These are phyloP conservation scores for Delitschia confertaspora DNA, from an alignment of 495 filamentous ascomycete genomes.

Conservation along the genomic window DNA sequence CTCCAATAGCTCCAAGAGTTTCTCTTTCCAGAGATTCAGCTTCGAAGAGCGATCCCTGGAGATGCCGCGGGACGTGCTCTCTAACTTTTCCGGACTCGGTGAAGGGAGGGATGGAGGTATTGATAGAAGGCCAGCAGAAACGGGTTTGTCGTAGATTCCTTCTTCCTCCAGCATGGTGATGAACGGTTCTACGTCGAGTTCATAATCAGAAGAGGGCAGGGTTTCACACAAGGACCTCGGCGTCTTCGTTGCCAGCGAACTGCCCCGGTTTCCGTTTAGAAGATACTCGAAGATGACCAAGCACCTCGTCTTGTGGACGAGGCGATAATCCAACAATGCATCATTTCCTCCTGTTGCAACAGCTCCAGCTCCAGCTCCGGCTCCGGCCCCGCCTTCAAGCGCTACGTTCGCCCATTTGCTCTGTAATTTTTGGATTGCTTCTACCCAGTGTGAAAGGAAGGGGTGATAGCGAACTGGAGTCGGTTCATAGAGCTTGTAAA, in stretches of 20 bases:
- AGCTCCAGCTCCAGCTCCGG: too few species aligned
- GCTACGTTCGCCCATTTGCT: background rate
- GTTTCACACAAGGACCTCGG: background rate
- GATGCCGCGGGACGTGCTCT: background rate
- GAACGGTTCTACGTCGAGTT: constrained; percentile 12
- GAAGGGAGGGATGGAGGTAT: background rate
- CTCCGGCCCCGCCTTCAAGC: too few species aligned
- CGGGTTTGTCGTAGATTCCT: constrained; percentile 26
- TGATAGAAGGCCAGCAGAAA: background rate
- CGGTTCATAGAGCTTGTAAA: constrained; percentile 22
- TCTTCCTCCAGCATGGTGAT: constrained; percentile 31
- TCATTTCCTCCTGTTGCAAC: background rate
- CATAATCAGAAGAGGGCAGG: background rate
- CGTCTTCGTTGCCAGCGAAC: background rate
- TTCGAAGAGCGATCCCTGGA: background rate
- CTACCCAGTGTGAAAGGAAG: constrained; percentile 40
- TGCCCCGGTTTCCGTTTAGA: background rate
- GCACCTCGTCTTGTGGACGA: background rate
- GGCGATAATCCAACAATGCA: background rate
- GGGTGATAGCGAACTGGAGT: constrained; percentile 33
- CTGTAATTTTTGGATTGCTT: constrained; percentile 28
- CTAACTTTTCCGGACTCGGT: background rate
- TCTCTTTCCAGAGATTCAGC: constrained; percentile 8
- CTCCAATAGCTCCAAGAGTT: constrained; percentile 10
- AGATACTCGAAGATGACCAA: background rate